Evolutionary conservation across 2,329 filamentous ascomycete genomes (phyloP), one percentile per base, ranked within the genome.

Genomic region (Aspergillus tamarii): DNA sequence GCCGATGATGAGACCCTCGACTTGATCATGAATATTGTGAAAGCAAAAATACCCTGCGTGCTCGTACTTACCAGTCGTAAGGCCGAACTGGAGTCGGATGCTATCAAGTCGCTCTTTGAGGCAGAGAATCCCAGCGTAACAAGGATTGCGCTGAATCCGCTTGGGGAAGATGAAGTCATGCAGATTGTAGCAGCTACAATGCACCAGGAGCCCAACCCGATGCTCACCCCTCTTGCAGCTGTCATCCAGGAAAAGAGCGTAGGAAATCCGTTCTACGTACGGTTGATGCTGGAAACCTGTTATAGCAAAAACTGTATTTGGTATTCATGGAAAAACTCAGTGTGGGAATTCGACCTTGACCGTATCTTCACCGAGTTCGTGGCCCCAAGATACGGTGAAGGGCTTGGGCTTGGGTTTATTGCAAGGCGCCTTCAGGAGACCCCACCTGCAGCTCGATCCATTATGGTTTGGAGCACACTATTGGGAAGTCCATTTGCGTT

Each of bases 191-290:
- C 92, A 9, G 85, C 89, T 45, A 96, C 94, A 0, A 85, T 98
- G 56, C 92, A 91, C 71, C 86, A 92, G 61, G 82, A 88, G 0
- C 79, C 84, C 9, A 86, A 85, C 62, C 88, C 92, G 39, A 91
- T 93, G 54, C 86, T 95, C 1, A 81, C 91, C 1, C 89, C 93
- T 0, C 82, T 98, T 21, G 91, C 92, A 2, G 87, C 93, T 8
- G 91, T 97, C 11, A 88, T 97, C 7, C 91, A 96, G 75, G 93
- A 94, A 72, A 96, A 95, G 79, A 94, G 92, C 10, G 87, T 87
- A 30, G 94, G 94, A 1, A 97, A 96, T 66, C 90, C 93, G 0
- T 97, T 97, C 72, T 96, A 95, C 72, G 91, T 97, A 76, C 86
- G 92, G 61, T 92, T 97, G 78, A 96, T 97, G 86, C 85, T 97